Conservation (phyloP, 768 basidiomycete genomes). For the Termitomyces sp. region DNA sequence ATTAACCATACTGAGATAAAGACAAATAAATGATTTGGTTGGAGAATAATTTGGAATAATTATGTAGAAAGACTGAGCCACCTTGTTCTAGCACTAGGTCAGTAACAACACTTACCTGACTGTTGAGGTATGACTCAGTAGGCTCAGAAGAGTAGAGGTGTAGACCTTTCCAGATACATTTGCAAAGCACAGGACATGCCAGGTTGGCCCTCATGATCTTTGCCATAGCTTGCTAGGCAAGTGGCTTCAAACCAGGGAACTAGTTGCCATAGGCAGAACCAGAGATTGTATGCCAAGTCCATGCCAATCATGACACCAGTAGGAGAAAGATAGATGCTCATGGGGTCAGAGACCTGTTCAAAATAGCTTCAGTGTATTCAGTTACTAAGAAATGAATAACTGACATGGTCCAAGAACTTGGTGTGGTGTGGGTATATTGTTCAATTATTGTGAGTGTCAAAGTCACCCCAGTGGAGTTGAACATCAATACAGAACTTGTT, state of each 20-base stretch:
- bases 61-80: slow-evolving; percentile 29
- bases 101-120: slow-evolving; percentile 47
- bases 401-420: slow-evolving; percentile 96
- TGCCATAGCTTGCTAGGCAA: slow-evolving; percentile 98
- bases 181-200: slow-evolving; percentile 92
- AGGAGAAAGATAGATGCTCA: slow-evolving; percentile 99
- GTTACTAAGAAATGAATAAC: slow-evolving; percentile 18
- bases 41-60: slow-evolving; percentile 93
- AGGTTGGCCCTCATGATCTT: slow-evolving; percentile 99
- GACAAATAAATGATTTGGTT: slow-evolving; percentile 92
- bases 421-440: slow-evolving; percentile 95
- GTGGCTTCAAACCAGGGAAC: slow-evolving; percentile 98
- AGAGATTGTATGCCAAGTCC: slow-evolving; percentile 96
- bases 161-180: slow-evolving; percentile 97
- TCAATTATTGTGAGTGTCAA: slow-evolving; percentile 99
- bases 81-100: neutral
- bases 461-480: slow-evolving; percentile 95
- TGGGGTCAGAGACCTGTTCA: slow-evolving; percentile 83
- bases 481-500: slow-evolving; percentile 99
- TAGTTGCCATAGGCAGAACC: slow-evolving; percentile 99
- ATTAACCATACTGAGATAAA: neutral
- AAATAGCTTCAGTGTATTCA: neutral
- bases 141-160: slow-evolving; percentile 99
- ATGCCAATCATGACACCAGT: slow-evolving; percentile 99
- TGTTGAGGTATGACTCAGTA: slow-evolving; percentile 98